These are phyloP conservation scores for Alternaria viburni DNA, from an alignment of 2,329 filamentous ascomycete species.

Conservation along the genomic window DNA sequence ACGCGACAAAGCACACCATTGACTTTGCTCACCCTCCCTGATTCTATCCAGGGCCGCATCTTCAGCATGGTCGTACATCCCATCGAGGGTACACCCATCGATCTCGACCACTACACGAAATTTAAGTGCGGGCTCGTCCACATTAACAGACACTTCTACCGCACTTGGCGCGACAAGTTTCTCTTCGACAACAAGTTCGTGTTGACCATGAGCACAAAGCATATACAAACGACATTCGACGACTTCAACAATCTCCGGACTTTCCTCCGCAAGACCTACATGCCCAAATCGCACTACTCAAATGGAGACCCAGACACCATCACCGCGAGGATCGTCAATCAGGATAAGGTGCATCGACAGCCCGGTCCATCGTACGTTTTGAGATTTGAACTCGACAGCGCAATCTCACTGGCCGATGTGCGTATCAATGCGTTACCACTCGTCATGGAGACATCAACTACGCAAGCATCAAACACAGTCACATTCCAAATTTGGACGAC, in stretches of 20 bases:
- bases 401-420: not conserved
- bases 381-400: rapidly evolving
- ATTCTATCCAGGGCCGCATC: not conserved
- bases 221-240: not conserved
- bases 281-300: not conserved
- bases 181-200: not conserved
- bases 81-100: not conserved
- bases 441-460: not conserved
- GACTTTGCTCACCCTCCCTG: not conserved
- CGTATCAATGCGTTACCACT: not conserved
- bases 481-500: not conserved
- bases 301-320: not conserved
- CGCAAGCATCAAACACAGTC: not conserved
- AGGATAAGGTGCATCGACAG: not conserved
- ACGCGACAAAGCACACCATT: not conserved
- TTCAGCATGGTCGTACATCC: not conserved
- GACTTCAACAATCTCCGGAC: not conserved
- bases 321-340: not conserved
- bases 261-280: not conserved
- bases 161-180: not conserved
- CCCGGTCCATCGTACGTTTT: not conserved
- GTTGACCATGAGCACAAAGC: not conserved
- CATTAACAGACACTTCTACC: not conserved
- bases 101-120: not conserved
- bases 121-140: not conserved